Conservation (phyloP, 2,329 filamentous ascomycete species). For the Clarireedia monteithiana region DNA sequence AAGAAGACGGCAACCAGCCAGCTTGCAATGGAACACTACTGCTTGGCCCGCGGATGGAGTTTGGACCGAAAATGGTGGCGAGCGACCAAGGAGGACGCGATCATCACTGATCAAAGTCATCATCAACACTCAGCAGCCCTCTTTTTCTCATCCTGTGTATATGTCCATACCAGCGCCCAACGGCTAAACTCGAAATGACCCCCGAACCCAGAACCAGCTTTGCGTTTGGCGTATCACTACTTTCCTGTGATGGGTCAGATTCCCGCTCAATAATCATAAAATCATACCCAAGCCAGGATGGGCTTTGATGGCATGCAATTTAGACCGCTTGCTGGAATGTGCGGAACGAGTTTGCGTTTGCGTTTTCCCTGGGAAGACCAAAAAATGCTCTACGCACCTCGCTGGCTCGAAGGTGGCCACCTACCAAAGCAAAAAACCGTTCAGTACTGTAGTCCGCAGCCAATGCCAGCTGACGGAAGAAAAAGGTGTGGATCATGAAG, state of each 20-base stretch:
- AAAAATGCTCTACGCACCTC: not conserved
- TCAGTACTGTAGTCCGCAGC: too few species aligned
- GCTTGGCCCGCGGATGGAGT: not conserved
- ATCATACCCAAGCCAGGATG: slow-evolving; percentile 6
- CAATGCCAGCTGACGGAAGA: too few species aligned
- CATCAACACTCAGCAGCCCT: not conserved
- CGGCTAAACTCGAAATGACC: slow-evolving; percentile 1
- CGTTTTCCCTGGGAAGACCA: slow-evolving; percentile 1
- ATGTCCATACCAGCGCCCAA: slow-evolving; percentile 4
- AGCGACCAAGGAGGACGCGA: not conserved
- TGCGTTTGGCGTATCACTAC: not conserved
- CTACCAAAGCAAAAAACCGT: too few species aligned
- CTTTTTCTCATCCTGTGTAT: not conserved
- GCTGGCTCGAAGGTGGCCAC: too few species aligned
- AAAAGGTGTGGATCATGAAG: too few species aligned
- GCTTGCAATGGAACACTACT: not conserved
- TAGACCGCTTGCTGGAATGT: not conserved
- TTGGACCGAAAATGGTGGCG: not conserved
- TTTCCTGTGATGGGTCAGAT: not conserved
- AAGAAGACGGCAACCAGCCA: not conserved
- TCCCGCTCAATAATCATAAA: not conserved
- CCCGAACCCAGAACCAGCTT: not conserved
- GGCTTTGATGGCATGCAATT: not conserved
- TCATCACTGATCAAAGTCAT: not conserved
- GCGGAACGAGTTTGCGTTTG: not conserved